Base-by-base conservation (phyloP, 2,329 filamentous ascomycete genomes). In the Aureobasidium sp. region DNA sequence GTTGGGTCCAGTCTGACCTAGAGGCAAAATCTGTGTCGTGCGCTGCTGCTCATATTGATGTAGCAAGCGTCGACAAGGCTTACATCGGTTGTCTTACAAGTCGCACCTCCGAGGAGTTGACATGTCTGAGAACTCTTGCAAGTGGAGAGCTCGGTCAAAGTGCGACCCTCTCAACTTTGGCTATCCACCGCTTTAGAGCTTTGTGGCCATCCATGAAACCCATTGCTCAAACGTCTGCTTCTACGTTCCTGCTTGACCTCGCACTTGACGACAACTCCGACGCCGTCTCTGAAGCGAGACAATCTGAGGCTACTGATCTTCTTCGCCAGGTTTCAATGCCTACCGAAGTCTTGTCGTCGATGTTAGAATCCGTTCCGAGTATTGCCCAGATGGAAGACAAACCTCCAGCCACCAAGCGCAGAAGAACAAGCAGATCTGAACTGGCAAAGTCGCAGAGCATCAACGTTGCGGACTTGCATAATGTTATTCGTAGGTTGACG, bases 191-290 rank as follows among this genome's bases (percentile, higher is more conserved):
- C 32, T 73, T 95, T 19, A 77, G 79, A 54, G 75, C 79, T 55
- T 79, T 91, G 57, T 96, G 90, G 89, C 66, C 80, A 3, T 77
- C 75, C 0, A 79, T 90, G 72, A 89, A 86, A 64, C 73, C 77
- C 5, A 79, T 84, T 11, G 70, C 77, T 17, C 82, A 80, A 62
- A 73, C 78, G 16, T 71, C 77, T 8, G 74, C 83, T 17, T 83
- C 84, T 5, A 75, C 81, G 56, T 76, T 76, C 56, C 74, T 90
- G 62, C 71, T 90, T 11, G 76, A 81, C 30, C 69, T 85, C 35
- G 78, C 80, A 1, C 77, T 85, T 48, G 71, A 71, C 53, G 60
- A 66, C 22, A 57, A 60, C 7, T 55, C 57, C 10, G 65, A 55
- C 55, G 67, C 63, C 53, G 66, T 60, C 60, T 65, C 59, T 8